Base-by-base conservation (phyloP, 2,329 filamentous ascomycete species). In the Botrytis medusae region DNA sequence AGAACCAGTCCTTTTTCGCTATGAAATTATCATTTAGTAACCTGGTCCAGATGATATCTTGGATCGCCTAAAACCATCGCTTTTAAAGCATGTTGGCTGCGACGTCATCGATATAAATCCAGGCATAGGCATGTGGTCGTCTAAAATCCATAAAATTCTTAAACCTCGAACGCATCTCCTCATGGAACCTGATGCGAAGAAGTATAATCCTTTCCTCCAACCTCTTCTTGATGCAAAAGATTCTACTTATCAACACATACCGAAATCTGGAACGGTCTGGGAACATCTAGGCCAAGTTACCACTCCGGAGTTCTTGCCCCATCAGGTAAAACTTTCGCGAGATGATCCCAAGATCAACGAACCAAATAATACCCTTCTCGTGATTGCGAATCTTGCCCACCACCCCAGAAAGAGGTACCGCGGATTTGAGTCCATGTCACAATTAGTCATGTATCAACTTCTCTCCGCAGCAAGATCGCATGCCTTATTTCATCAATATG, bases 91-190 rank as follows among this genome's bases (percentile, higher is more conserved):
- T 81, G 84, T 86, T 68, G 93, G 93, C 71, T 94, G 95, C 82
- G 94, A 97, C 78, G 87, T 98, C 62, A 85, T 99, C 78, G 95
- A 98, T 80, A 84, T 97, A 72, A 93, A 95, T 81, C 95, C 95
- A 0, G 94, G 94, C 22, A 84, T 84, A 1, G 93, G 94, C 14
- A 71, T 97, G 3, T 96, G 92, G 89, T 97, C 95, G 48, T 85
- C 85, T 42, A 93, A 91, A 78, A 84, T 98, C 0, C 90, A 97
- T 80, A 86, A 93, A 0, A 84, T 87, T 63, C 85, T 99, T 12
- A 84, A 93, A 78, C 95, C 95, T 7, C 90, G 94, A 73, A 90
- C 89, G 8, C 96, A 99, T 83, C 84, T 98, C 62, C 85, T 99
- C 60, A 86, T 98, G 82, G 95, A 98, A 79, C 90, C 91, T 4